Evolutionary conservation across 2,329 filamentous ascomycete genomes (phyloP).

Genomic region (Simplicillium aogashimaense): DNA sequence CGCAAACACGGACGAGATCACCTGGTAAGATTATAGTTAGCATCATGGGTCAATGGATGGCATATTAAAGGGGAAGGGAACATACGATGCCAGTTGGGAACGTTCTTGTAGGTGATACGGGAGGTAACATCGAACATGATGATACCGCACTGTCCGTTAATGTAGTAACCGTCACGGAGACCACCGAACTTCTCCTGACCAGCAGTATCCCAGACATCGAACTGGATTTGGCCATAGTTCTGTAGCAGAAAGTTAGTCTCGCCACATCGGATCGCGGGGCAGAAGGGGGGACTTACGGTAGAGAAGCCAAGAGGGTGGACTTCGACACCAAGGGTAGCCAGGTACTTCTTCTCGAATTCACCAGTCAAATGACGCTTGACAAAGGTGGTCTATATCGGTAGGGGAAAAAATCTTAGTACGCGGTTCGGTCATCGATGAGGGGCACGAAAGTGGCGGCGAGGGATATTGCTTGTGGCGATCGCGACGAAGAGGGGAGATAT

Average conservation of each 20-base stretch:
- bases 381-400: constrained; percentile 74
- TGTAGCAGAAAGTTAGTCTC: constrained; percentile 26
- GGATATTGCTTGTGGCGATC: constrained; percentile 5
- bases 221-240: constrained; percentile 95
- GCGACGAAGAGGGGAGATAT: constrained; percentile 24
- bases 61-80: constrained; percentile 15
- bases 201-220: constrained; percentile 98
- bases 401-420: not conserved
- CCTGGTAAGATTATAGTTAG: constrained; percentile 38
- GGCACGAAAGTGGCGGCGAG: constrained; percentile 9
- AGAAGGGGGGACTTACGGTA: constrained; percentile 60
- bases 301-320: constrained; percentile 97
- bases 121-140: constrained; percentile 99
- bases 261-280: constrained; percentile 5
- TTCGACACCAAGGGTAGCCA: constrained; percentile 98
- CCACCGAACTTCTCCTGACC: constrained; percentile 99
- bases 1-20: constrained; percentile 97
- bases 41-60: not conserved
- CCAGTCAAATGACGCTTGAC: constrained; percentile 99
- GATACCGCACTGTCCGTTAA: constrained; percentile 99
- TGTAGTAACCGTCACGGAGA: constrained; percentile 99
- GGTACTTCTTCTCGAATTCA: constrained; percentile 99
- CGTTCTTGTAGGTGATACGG: constrained; percentile 99
- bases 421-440: not conserved
- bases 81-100: constrained; percentile 99